phyloP scores from a whole-genome alignment of 192 early-diverging fungal genomes.

The Spizellomyces sp. region DNA sequence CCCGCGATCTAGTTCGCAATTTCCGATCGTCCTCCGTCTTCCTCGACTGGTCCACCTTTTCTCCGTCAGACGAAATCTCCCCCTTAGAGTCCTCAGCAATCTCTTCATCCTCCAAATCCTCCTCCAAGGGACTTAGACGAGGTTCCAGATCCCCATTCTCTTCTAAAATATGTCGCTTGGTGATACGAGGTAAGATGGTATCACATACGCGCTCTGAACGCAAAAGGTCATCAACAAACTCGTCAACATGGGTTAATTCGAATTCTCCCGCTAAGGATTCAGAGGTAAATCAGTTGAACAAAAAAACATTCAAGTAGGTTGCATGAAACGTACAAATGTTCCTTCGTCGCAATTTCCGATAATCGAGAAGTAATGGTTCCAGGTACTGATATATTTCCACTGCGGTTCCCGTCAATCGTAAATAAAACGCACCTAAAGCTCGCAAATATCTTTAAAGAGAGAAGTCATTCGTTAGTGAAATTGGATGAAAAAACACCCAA shows the following conservation, averaged over 20 bases:
- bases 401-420: slow-evolving; percentile 77
- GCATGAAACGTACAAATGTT: slow-evolving; percentile 42
- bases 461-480: neutral
- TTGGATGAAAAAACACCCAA: neutral
- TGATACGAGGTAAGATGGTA: slow-evolving; percentile 84
- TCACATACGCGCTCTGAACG: slow-evolving; percentile 80
- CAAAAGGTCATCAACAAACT: slow-evolving; percentile 87
- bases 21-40: neutral
- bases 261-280: slow-evolving; percentile 44
- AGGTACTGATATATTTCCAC: slow-evolving; percentile 81
- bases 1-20: neutral
- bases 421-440: slow-evolving; percentile 87
- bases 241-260: slow-evolving; percentile 78
- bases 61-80: slow-evolving; percentile 3
- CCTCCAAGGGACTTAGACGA: slow-evolving; percentile 74
- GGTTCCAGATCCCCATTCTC: slow-evolving; percentile 83
- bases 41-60: neutral
- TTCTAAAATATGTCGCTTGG: slow-evolving; percentile 78
- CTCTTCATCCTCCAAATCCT: slow-evolving; percentile 50
- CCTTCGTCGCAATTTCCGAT: slow-evolving; percentile 76
- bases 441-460: slow-evolving; percentile 68
- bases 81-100: slow-evolving; percentile 7
- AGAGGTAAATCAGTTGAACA: neutral
- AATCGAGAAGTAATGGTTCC: slow-evolving; percentile 85
- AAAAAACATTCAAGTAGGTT: neutral